Conservation (phyloP, 2,329 filamentous ascomycete genomes). For the Aspergillus texensis region DNA sequence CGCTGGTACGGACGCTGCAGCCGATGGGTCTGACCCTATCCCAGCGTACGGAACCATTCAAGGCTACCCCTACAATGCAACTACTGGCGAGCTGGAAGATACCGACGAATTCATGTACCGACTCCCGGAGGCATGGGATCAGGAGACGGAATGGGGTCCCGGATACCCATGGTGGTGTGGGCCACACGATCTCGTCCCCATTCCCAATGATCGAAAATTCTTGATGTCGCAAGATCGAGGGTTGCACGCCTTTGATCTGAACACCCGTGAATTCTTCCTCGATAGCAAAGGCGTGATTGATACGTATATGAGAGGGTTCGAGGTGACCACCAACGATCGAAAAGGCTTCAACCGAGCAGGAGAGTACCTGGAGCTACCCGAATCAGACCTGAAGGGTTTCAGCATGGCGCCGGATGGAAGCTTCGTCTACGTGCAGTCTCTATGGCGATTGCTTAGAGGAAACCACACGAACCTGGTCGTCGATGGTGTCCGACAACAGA, state of each 20-base stretch:
- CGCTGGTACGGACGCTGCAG: constrained; percentile 25
- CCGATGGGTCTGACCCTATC: constrained; percentile 25
- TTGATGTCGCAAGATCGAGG: constrained; percentile 27
- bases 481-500: constrained; percentile 18
- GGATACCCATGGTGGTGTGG: constrained; percentile 29
- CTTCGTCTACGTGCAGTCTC: constrained; percentile 27
- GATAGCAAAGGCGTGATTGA: constrained; percentile 19
- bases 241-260: constrained; percentile 25
- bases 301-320: constrained; percentile 27
- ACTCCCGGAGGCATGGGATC: constrained; percentile 17
- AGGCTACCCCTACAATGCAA: constrained; percentile 25
- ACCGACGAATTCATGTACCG: constrained; percentile 19
- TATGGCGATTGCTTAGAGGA: constrained; percentile 23
- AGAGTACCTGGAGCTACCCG: constrained; percentile 23
- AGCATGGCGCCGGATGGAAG: constrained; percentile 27
- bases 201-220: constrained; percentile 28
- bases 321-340: constrained; percentile 25
- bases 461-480: constrained; percentile 27
- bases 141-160: constrained; percentile 26
- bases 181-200: constrained; percentile 27
- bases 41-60: constrained; percentile 24
- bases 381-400: constrained; percentile 28
- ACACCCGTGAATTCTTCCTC: constrained; percentile 17
- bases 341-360: constrained; percentile 22
- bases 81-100: constrained; percentile 19